A percentile compares a stretch with the other conserved stretches of the same genome.
phyloP scores from a whole-genome alignment of 2,329 filamentous ascomycete genomes.

The Neoascochyta sp. region DNA sequence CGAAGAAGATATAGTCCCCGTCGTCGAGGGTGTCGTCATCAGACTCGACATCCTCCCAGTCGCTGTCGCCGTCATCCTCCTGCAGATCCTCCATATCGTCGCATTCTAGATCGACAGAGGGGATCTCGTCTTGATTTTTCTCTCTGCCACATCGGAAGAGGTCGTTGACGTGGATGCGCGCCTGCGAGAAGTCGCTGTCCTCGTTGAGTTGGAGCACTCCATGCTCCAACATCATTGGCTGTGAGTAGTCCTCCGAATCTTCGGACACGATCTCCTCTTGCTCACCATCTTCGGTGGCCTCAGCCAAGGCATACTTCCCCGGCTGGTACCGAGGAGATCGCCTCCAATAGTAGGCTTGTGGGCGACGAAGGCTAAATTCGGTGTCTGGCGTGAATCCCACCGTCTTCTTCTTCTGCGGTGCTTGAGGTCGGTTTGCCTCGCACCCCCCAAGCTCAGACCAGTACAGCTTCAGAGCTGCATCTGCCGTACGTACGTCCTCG shows the following conservation, averaged over 20 bases:
- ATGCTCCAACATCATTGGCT: slow-evolving; percentile 4
- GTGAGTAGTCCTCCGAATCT: slow-evolving; percentile 19
- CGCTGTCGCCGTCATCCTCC: slow-evolving; percentile 16
- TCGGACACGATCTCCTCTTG: slow-evolving; percentile 13
- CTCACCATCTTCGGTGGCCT: slow-evolving; percentile 4
- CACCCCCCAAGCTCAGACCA: slow-evolving; percentile 17
- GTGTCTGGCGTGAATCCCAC: slow-evolving; percentile 22
- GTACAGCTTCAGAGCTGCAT: slow-evolving; percentile 22
- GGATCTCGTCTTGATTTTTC: slow-evolving; percentile 1
- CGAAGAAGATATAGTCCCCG: slow-evolving; percentile 13
- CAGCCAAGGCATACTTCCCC: slow-evolving; percentile 18
- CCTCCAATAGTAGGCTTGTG: slow-evolving; percentile 22
- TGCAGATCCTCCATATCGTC: slow-evolving; percentile 5
- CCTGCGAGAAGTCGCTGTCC: slow-evolving; percentile 3
- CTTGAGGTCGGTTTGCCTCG: slow-evolving; percentile 1
- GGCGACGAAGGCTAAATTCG: slow-evolving; percentile 18
- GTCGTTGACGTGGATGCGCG: slow-evolving; percentile 4
- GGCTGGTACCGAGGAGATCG: slow-evolving; percentile 29
- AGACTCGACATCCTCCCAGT: slow-evolving; percentile 22
- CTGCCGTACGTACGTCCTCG: slow-evolving; percentile 21
- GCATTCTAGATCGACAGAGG: no score
- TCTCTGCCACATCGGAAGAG: slow-evolving; percentile 4
- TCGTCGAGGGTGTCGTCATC: slow-evolving; percentile 12
- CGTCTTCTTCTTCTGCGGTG: slow-evolving; percentile 6
- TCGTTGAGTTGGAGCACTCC: slow-evolving; percentile 1